Conservation (phyloP, 2,329 filamentous ascomycete genomes). For the Magnaporthales sp. region DNA sequence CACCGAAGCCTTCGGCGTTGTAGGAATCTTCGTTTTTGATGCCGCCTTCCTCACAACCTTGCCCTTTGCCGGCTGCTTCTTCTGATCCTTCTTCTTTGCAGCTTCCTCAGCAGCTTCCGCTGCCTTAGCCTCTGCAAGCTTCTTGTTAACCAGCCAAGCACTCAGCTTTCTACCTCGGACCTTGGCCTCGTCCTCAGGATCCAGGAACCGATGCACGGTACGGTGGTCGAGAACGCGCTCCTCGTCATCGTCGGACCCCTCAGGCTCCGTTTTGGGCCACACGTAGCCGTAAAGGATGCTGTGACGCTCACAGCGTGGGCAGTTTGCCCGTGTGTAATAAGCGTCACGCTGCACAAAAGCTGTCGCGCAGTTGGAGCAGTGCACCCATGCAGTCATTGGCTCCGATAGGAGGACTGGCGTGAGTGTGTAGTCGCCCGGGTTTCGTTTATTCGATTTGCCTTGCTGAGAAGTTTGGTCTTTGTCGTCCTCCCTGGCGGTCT, state of each 20-base stretch:
- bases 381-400: constrained; percentile 72
- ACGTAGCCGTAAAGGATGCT: constrained; percentile 90
- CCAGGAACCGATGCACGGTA: constrained; percentile 77
- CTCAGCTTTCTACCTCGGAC: constrained; percentile 31
- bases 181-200: constrained; percentile 56
- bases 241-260: constrained; percentile 64
- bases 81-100: not conserved
- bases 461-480: not conserved
- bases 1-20: not conserved
- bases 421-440: constrained; percentile 73
- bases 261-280: constrained; percentile 91
- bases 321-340: constrained; percentile 77
- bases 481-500: not conserved
- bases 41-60: not conserved
- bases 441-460: constrained; percentile 17
- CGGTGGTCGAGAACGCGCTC: constrained; percentile 73
- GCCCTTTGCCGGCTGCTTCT: not conserved
- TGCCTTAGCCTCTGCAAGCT: not conserved
- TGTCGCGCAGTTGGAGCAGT: constrained; percentile 74
- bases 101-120: not conserved
- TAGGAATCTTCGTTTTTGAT: not conserved
- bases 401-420: constrained; percentile 69
- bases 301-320: constrained; percentile 88
- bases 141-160: not conserved
- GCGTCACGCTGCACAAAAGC: constrained; percentile 85